These are phyloP conservation scores for Wickerhamia fluorescens DNA, from an alignment of 805 yeast species.

Conservation along the genomic window DNA sequence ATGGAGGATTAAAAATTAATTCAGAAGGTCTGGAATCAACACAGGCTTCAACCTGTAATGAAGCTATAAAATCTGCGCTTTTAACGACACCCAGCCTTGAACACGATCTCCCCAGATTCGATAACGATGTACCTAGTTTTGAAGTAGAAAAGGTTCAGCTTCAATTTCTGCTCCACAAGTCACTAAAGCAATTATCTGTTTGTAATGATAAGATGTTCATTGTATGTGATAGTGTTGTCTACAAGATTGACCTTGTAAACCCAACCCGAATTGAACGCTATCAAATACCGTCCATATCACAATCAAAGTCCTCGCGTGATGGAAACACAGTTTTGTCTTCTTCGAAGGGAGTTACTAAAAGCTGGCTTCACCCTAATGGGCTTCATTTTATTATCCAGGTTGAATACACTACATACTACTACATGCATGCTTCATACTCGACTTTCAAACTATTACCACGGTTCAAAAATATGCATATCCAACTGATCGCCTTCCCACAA, in stretches of 20 bases:
- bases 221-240: slow-evolving; percentile 13
- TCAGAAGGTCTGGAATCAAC: too few species aligned
- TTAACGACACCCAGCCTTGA: too few species aligned
- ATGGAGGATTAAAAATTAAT: too few species aligned
- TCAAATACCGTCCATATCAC: slow-evolving; percentile 12
- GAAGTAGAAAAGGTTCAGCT: slow-evolving; percentile 36
- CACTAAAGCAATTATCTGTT: slow-evolving; percentile 20
- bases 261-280: slow-evolving; percentile 26
- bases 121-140: too few species aligned
- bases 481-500: slow-evolving; percentile 17
- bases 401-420: slow-evolving; percentile 17
- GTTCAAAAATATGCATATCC: slow-evolving; percentile 23
- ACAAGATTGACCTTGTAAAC: slow-evolving; percentile 26
- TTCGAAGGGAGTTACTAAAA: too few species aligned
- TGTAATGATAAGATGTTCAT: slow-evolving; percentile 30
- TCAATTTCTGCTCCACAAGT: slow-evolving; percentile 26
- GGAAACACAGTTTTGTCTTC: too few species aligned
- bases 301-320: too few species aligned
- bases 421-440: slow-evolving; percentile 24
- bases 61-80: too few species aligned
- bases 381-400: slow-evolving; percentile 25
- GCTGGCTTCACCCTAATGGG: slow-evolving; percentile 36
- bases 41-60: too few species aligned
- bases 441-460: slow-evolving; percentile 27
- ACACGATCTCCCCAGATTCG: too few species aligned